Evolutionary conservation across 257 asterid genomes (phyloP), one percentile per base, ranked within the genome.

Genomic region (Nicotiana undulata): DNA sequence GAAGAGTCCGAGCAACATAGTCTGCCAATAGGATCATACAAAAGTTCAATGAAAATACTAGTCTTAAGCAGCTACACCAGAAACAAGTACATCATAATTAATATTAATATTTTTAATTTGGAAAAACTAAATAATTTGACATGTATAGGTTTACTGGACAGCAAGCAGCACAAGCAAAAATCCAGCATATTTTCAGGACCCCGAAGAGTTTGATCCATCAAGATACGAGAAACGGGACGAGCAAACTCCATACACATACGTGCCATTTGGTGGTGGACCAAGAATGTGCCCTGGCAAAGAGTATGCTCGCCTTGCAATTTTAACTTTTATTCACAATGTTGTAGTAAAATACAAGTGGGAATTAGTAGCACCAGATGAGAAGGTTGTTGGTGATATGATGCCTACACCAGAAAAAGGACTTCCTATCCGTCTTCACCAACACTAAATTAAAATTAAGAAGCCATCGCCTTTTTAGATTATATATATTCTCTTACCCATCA

Each of bases 271-370:
- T 26, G 94, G 97, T 1, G 97, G 97, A 24, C 94, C 92, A 16
- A 89, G 96, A 84, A 75, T 86, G 88, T 91, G 97, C 81, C 97
- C 97, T 0, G 97, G 97, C 3, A 92, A 91, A 87, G 97, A 92
- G 58, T 92, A 91, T 37, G 97, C 97, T 1, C 84, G 97, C n/a
- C 82, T 91, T 1, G 92, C 92, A 2, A 87, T 88, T 52, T 77
- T 93, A 11, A 70, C 91, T 22, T 93, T 91, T 68, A 76, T 91
- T 26, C 96, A 93, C 46, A 89, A 90, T 55, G 84, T 88, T 5
- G 93, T 90, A 9, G 86, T 86, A 70, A 82, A 84, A 1, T 93
- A 90, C 60, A 85, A 83, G 31, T 91, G 97, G 96, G 92, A 91
- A 76, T 89, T 89, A 26, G 0, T 89, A 7, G 86, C 87, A 8